Evolutionary conservation across 2,329 filamentous ascomycete genomes (phyloP), one percentile per base, ranked within the genome.

Genomic region (Aureobasidium leucospermi): DNA sequence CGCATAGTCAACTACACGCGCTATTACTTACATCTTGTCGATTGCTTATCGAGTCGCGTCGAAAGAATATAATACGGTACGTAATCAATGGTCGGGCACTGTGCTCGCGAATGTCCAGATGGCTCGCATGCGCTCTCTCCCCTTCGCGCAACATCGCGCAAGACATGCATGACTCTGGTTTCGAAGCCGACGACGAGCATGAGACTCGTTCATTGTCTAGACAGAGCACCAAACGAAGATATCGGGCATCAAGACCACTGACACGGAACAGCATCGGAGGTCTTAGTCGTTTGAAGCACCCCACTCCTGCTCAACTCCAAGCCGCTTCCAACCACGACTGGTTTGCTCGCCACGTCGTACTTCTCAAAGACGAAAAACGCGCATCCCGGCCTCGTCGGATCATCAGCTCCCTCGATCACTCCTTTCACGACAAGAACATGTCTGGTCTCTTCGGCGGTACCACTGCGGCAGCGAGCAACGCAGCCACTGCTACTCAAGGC

Each of bases 401-500:
- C 3, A 34, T 16, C 16, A n/a, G 15, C n/a, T 7, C 16, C 39
- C 8, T 42, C 39, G 15, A 16, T 16, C 13, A 23, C 23, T 23
- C 23, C 23, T 23, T 46, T 15, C 43, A 13, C 11, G 32, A 23
- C 47, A 43, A 42, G 67, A 76, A 64, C 48, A 90, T 92, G 88
- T 81, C 88, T 34, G 79, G 79, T 28, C 77, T 84, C 66, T 86
- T 86, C 72, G 81, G 81, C 63, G 68, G 68, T 62, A 67, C 74
- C 60, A 70, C 78, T 58, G 68, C 83, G 51, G 67, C 84, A 36
- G 68, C 82, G 32, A 69, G 85, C 23, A 67, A 81, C 47, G 68
- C 79, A 38, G 70, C 79, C 49, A 84, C 81, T 67, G 88, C 87
- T 65, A 94, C 92, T 1, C 85, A 93, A 7, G 94, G 94, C 67